Base-by-base conservation (phyloP, 116 monocot species). In the Papilionanthe hybrid region DNA sequence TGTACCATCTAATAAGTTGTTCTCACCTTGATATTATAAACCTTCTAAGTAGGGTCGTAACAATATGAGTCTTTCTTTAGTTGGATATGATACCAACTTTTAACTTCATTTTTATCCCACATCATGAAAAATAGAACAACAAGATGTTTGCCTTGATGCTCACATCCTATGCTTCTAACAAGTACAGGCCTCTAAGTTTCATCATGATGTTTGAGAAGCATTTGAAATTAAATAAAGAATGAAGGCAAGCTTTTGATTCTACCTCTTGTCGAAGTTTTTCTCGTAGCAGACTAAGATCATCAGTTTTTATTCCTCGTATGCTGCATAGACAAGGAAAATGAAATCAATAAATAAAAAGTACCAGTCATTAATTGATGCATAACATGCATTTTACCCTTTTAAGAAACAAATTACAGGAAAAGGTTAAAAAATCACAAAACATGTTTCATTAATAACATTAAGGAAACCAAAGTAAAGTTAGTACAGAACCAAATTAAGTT, bases 191-290 rank as follows among this genome's bases (percentile, higher is more conserved):
- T 22, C 23, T 23, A 25, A 23, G 0, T 63, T 25, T 25, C 63
- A 63, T 20, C 63, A 22, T 63, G 63, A 63, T 23, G n/a, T 63
- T 22, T 25, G 8, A 63, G 63, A 63, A 63, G 53, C 63, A 69
- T 37, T 69, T 5, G 15, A 68, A 69, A 69, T 4, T 69, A 37
- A 69, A 37, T 37, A 69, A 69, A 69, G 5, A 73, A 73, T 18
- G 1, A 43, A n/a, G n/a, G 18, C 9, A 44, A 48, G 68, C 5
- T 20, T 20, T 22, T 63, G 32, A 42, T 30, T 71, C 50, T 87
- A 97, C 97, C 97, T 97, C 97, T 65, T 92, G 56, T 25, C 83
- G 79, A 83, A 97, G 91, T 41, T 89, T 92, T 42, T 90, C 97
- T 86, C 91, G 94, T n/a, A 97, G 55, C 57, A 77, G 32, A 30